These are phyloP conservation scores for Kwoniella botswanensis DNA, from an alignment of 768 basidiomycete species.

Conservation along the genomic window DNA sequence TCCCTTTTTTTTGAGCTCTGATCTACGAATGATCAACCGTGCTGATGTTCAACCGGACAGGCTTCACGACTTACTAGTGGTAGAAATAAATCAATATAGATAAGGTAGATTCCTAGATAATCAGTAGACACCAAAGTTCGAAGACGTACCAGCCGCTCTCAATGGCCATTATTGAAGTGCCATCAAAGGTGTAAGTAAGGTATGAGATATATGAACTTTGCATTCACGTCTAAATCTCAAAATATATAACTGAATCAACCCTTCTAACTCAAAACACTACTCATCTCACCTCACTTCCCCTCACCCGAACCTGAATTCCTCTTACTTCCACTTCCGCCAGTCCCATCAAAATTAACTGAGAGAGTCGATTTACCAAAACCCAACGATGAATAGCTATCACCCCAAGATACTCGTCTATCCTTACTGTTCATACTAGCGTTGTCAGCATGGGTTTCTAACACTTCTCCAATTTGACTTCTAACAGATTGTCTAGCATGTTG, in stretches of 20 bases:
- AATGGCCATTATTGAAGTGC: too few relatives aligned
- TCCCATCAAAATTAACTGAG: slow-evolving; percentile 6
- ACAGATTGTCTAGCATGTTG: background rate
- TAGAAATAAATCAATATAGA: background rate
- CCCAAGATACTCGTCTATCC: background rate
- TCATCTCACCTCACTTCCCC: too few relatives aligned
- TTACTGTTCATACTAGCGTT: background rate
- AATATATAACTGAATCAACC: too few relatives aligned
- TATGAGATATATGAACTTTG: background rate
- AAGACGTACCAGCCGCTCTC: too few relatives aligned
- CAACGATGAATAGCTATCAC: slow-evolving; percentile 1
- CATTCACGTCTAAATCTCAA: too few relatives aligned
- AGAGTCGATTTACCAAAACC: slow-evolving; percentile 6
- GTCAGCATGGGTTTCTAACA: background rate
- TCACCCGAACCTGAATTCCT: background rate
- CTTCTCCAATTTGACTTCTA: slow-evolving; percentile 4
- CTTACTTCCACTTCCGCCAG: background rate
- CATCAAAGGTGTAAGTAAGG: background rate
- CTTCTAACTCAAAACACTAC: too few relatives aligned
- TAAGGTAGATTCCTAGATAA: background rate
- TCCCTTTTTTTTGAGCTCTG: background rate
- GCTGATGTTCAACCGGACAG: background rate
- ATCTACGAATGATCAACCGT: background rate
- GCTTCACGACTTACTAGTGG: slow-evolving; percentile 8
- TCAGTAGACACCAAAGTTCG: background rate